phyloP scores from a whole-genome alignment of 306 rosid genomes.

The Vigna mungo region DNA sequence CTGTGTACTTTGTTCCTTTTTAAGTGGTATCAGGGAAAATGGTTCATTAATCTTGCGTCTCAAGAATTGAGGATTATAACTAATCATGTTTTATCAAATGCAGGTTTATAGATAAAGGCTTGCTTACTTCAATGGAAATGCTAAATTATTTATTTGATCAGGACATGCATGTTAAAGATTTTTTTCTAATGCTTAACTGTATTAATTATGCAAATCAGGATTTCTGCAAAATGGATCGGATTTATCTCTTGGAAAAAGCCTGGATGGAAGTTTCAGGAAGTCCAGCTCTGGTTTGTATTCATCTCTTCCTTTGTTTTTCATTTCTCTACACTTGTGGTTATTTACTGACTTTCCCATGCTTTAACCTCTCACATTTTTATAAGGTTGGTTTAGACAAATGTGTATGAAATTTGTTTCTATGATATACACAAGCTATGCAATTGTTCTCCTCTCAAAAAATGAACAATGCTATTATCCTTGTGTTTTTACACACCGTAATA shows the following conservation, averaged over 20 bases:
- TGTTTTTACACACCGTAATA: not conserved
- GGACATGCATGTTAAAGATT: conserved; percentile 30
- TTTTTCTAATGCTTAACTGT: conserved; percentile 40
- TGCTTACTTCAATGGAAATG: conserved; percentile 10
- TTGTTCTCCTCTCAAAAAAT: conserved; percentile 5
- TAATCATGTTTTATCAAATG: not conserved
- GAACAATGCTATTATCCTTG: not conserved
- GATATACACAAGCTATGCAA: conserved; percentile 5
- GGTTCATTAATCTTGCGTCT: not conserved
- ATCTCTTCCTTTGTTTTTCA: conserved; percentile 29
- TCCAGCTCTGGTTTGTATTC: conserved; percentile 69
- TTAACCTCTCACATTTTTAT: conserved; percentile 6
- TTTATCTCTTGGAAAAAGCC: conserved; percentile 72
- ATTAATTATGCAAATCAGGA: conserved; percentile 52
- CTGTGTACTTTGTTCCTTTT: not conserved
- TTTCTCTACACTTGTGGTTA: not conserved
- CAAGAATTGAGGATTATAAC: not conserved
- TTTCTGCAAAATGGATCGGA: conserved; percentile 74
- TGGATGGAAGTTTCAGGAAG: conserved; percentile 85
- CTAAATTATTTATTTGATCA: conserved; percentile 1
- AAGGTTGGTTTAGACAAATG: conserved; percentile 21
- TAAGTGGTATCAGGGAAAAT: not conserved
- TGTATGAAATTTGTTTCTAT: not conserved
- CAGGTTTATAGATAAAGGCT: not conserved
- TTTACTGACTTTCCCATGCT: not conserved